phyloP scores from a whole-genome alignment of 176 grass and related monocot genomes.

The Carex parvula region DNA sequence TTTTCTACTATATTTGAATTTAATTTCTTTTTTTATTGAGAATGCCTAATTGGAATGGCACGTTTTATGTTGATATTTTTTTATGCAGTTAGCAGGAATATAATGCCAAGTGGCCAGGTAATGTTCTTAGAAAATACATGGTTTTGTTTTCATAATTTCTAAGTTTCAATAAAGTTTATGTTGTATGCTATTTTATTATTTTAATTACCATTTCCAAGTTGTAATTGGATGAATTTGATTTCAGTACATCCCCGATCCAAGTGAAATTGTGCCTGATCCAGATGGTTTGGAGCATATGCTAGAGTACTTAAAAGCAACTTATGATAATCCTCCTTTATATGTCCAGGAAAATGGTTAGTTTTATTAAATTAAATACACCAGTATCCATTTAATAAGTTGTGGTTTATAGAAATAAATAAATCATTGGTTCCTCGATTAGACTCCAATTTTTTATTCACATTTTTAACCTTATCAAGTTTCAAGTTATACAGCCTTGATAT shows the following conservation, averaged over 20 bases:
- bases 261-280: conserved; percentile 24
- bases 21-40: neutral
- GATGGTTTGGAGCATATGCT: conserved; percentile 37
- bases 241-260: conserved; percentile 3
- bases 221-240: conserved; percentile 15
- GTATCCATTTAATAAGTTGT: neutral
- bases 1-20: neutral
- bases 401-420: neutral
- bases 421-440: neutral
- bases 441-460: neutral
- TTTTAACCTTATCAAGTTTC: neutral
- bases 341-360: conserved; percentile 50
- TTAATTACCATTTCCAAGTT: neutral
- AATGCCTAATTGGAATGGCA: neutral
- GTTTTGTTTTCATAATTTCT: neutral
- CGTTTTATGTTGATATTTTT: neutral
- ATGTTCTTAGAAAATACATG: neutral
- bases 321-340: conserved; percentile 50
- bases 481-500: neutral
- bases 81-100: neutral
- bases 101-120: neutral
- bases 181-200: neutral
- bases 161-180: neutral
- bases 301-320: conserved; percentile 37
- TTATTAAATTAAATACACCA: neutral